Conservation (phyloP, 106 monocot species). For the Dendrobium chrysotoxum region DNA sequence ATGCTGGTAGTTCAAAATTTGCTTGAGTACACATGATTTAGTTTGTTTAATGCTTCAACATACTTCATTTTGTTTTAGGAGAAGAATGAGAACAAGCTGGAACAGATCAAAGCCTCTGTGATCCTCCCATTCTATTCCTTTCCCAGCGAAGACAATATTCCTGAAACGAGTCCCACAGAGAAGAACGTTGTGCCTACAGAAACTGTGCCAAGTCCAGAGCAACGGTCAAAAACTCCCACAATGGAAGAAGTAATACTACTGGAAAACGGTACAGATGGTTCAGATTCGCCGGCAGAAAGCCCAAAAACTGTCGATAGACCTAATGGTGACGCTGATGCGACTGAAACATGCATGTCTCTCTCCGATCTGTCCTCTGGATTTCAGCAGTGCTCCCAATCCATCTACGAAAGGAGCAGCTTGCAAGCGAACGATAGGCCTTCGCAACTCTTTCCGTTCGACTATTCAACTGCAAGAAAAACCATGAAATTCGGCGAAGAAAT, state of each 20-base stretch:
- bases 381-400: slow-evolving; percentile 32
- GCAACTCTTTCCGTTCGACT: slow-evolving; percentile 54
- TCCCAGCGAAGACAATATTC: slow-evolving; percentile 15
- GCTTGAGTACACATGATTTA: no score
- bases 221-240: background rate
- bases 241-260: slow-evolving; percentile 56
- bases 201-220: background rate
- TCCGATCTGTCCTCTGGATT: slow-evolving; percentile 60
- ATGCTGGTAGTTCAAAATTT: no score
- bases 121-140: slow-evolving; percentile 75
- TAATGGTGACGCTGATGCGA: slow-evolving; percentile 1
- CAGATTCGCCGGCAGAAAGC: slow-evolving; percentile 8
- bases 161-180: background rate
- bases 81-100: slow-evolving; percentile 43
- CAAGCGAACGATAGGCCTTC: slow-evolving; percentile 6
- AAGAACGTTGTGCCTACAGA: slow-evolving; percentile 1
- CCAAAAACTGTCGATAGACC: slow-evolving; percentile 4
- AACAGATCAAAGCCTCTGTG: slow-evolving; percentile 71
- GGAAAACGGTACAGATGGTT: slow-evolving; percentile 10
- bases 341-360: slow-evolving; percentile 23
- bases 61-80: slow-evolving; percentile 18
- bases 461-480: slow-evolving; percentile 51
- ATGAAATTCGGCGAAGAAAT: slow-evolving; percentile 31
- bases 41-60: no score
- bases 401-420: slow-evolving; percentile 16